Evolutionary conservation across 345 rosid genomes (phyloP).

Genomic region (Hypericum androsaemum): DNA sequence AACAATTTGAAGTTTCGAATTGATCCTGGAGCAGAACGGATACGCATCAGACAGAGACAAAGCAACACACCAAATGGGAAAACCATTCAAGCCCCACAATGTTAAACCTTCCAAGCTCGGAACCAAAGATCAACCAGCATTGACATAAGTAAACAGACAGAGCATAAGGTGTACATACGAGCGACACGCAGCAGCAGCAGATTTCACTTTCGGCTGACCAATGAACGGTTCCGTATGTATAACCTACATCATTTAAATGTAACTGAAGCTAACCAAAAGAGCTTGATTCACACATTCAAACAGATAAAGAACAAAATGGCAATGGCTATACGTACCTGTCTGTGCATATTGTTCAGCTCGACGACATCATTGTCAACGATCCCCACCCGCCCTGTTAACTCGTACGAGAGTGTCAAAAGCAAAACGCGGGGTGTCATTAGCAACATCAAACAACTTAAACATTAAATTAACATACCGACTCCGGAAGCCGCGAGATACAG

Average conservation of each 20-base stretch:
- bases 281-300: neutral
- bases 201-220: constrained; percentile 83
- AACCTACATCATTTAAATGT: constrained; percentile 31
- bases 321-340: constrained; percentile 51
- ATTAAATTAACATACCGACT: constrained; percentile 40
- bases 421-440: neutral
- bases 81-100: too few species aligned
- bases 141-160: neutral
- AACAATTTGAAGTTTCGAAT: constrained; percentile 58
- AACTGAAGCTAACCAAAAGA: neutral
- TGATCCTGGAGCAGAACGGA: constrained; percentile 41
- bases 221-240: constrained; percentile 91
- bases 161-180: constrained; percentile 37
- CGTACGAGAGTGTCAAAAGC: neutral
- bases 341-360: constrained; percentile 94
- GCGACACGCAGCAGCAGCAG: constrained; percentile 82
- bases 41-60: constrained; percentile 6
- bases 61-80: neutral
- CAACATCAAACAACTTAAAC: neutral
- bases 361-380: constrained; percentile 91
- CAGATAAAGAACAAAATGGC: neutral
- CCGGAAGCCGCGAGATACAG: constrained; percentile 89
- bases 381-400: constrained; percentile 63
- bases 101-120: too few species aligned
- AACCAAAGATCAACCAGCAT: neutral